Percentiles rank a stretch among this genome's conserved stretches.
These are phyloP conservation scores for Hippophae gyantsensis DNA, from an alignment of 306 rosid species.

Conservation along the genomic window DNA sequence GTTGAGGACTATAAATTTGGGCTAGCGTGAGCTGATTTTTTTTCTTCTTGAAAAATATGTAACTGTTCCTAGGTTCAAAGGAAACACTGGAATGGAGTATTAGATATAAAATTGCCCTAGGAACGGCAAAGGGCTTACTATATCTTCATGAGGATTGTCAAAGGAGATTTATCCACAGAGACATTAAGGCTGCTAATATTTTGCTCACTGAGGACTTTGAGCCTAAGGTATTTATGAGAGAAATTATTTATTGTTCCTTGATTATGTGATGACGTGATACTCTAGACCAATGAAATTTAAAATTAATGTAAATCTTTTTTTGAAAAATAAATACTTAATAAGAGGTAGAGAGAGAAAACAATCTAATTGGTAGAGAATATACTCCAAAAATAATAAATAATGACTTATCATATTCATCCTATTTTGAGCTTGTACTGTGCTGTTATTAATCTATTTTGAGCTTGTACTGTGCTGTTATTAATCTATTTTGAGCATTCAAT, in stretches of 20 bases:
- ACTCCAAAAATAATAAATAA: no score
- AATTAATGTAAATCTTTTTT: no score
- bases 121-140: conserved; percentile 64
- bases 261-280: no score
- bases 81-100: conserved; percentile 64
- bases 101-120: conserved; percentile 76
- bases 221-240: conserved; percentile 50
- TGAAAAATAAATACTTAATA: no score
- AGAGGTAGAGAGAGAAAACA: no score
- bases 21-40: background rate
- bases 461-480: no score
- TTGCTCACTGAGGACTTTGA: conserved; percentile 71
- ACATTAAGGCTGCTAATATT: conserved; percentile 92
- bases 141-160: conserved; percentile 94
- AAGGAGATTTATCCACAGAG: conserved; percentile 91
- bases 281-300: no score
- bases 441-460: background rate
- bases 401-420: no score
- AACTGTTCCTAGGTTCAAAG: conserved; percentile 43
- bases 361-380: no score
- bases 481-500: background rate
- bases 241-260: no score
- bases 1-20: background rate
- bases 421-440: no score
- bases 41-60: background rate